Conservation (phyloP, 2,329 filamentous ascomycete genomes). For the Alternaria gaisen region DNA sequence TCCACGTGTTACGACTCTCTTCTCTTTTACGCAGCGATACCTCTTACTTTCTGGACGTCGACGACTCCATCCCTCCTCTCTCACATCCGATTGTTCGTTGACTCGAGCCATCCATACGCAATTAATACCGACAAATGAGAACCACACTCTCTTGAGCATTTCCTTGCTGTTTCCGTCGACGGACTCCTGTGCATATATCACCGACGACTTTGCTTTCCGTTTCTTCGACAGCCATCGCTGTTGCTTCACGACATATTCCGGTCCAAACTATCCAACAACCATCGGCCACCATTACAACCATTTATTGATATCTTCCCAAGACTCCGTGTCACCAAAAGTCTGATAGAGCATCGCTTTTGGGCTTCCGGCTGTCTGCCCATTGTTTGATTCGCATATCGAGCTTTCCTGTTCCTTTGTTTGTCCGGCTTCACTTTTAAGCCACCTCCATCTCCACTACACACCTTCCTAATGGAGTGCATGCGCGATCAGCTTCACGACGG, state of each 20-base stretch:
- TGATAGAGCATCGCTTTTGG: slow-evolving; percentile 50
- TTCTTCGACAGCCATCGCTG: slow-evolving; percentile 36
- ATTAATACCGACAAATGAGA: slow-evolving; percentile 56
- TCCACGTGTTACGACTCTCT: slow-evolving; percentile 53
- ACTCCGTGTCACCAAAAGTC: slow-evolving; percentile 48
- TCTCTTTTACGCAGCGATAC: slow-evolving; percentile 50
- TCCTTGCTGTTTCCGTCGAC: slow-evolving; percentile 53
- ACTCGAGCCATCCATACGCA: slow-evolving; percentile 50
- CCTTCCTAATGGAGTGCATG: slow-evolving; percentile 78
- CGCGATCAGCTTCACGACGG: slow-evolving; percentile 81
- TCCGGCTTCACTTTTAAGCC: slow-evolving; percentile 32
- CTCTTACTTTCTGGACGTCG: slow-evolving; percentile 43
- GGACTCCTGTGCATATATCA: slow-evolving; percentile 53
- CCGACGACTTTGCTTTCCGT: slow-evolving; percentile 46
- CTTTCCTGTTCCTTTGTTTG: slow-evolving; percentile 33
- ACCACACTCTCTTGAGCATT: slow-evolving; percentile 55
- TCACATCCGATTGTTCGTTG: slow-evolving; percentile 48
- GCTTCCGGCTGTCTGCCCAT: slow-evolving; percentile 44
- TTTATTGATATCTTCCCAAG: slow-evolving; percentile 49
- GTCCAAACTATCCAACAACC: slow-evolving; percentile 22
- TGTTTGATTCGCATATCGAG: slow-evolving; percentile 47
- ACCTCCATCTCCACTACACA: slow-evolving; percentile 28
- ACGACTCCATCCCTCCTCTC: slow-evolving; percentile 32
- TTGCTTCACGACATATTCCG: slow-evolving; percentile 44
- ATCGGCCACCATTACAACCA: slow-evolving; percentile 39